phyloP scores from a whole-genome alignment of 805 yeast genomes.

The Wickerhamomyces mucosus region DNA sequence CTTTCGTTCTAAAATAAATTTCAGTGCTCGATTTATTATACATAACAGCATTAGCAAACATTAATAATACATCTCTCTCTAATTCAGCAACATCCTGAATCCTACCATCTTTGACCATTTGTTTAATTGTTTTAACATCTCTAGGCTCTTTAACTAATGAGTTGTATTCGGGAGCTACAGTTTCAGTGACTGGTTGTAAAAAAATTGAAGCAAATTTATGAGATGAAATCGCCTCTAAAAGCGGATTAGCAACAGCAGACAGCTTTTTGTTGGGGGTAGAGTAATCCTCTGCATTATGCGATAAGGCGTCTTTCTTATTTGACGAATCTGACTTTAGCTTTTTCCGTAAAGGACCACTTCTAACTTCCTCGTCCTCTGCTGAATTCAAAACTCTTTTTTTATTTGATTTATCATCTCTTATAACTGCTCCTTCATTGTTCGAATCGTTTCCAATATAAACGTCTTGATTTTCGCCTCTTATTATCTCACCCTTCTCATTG shows the following conservation, averaged over 20 bases:
- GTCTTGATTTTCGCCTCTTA: too few relatives aligned
- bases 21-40: constrained; percentile 61
- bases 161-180: constrained; percentile 64
- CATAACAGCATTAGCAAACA: constrained; percentile 84
- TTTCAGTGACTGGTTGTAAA: constrained; percentile 54
- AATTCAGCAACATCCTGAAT: constrained; percentile 41
- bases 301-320: background rate
- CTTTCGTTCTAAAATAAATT: constrained; percentile 50
- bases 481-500: constrained; percentile 3
- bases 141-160: constrained; percentile 52
- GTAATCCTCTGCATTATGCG: background rate
- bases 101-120: constrained; percentile 47
- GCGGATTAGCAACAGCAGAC: constrained; percentile 49
- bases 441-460: too few relatives aligned
- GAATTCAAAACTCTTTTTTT: too few relatives aligned
- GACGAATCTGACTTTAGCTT: background rate
- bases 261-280: constrained; percentile 37
- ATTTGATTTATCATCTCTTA: too few relatives aligned
- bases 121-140: constrained; percentile 56
- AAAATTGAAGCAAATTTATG: constrained; percentile 70
- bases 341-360: too few relatives aligned
- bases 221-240: constrained; percentile 55
- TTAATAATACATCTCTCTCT: constrained; percentile 59
- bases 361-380: too few relatives aligned
- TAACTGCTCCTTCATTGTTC: too few relatives aligned